These are phyloP conservation scores for Entomortierella lignicola DNA, from an alignment of 192 early-diverging fungal genomes.

Conservation along the genomic window DNA sequence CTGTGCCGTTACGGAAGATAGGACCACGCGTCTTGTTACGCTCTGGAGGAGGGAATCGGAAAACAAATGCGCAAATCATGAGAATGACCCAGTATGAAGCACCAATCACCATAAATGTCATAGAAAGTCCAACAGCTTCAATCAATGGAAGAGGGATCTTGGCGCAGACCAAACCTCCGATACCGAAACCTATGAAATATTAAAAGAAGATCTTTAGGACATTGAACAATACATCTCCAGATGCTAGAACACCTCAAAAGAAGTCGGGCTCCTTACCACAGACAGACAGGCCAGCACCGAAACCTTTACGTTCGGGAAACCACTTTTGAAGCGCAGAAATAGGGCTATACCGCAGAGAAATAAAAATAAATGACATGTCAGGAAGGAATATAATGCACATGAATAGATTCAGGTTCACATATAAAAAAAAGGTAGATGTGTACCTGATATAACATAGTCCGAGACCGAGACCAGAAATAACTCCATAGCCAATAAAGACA, in stretches of 20 bases:
- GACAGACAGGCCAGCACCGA: slow-evolving; percentile 74
- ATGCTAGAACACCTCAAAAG: too few species aligned
- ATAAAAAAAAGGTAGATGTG: neutral
- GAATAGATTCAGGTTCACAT: neutral
- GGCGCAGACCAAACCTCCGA: slow-evolving; percentile 76
- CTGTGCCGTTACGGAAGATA: slow-evolving; percentile 52
- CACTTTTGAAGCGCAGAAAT: slow-evolving; percentile 72
- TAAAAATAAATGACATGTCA: neutral
- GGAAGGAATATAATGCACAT: neutral
- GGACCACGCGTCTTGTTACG: slow-evolving; percentile 69
- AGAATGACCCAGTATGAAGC: slow-evolving; percentile 70
- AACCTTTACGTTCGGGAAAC: slow-evolving; percentile 70
- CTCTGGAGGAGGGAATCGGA: slow-evolving; percentile 72
- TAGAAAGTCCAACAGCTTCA: slow-evolving; percentile 62
- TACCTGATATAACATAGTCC: slow-evolving; percentile 71
- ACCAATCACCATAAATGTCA: slow-evolving; percentile 76
- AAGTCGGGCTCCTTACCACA: too few species aligned
- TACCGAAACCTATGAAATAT: slow-evolving; percentile 67
- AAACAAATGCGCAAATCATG: slow-evolving; percentile 63
- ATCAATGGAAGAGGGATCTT: slow-evolving; percentile 72
- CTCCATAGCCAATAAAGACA: slow-evolving; percentile 73
- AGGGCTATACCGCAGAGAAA: slow-evolving; percentile 44
- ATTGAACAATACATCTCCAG: too few species aligned
- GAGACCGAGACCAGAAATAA: slow-evolving; percentile 71
- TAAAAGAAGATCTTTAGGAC: neutral